Evolutionary conservation across 148 eudicot species (phyloP).

Genomic region (Amaranthus hypochondriacus): DNA sequence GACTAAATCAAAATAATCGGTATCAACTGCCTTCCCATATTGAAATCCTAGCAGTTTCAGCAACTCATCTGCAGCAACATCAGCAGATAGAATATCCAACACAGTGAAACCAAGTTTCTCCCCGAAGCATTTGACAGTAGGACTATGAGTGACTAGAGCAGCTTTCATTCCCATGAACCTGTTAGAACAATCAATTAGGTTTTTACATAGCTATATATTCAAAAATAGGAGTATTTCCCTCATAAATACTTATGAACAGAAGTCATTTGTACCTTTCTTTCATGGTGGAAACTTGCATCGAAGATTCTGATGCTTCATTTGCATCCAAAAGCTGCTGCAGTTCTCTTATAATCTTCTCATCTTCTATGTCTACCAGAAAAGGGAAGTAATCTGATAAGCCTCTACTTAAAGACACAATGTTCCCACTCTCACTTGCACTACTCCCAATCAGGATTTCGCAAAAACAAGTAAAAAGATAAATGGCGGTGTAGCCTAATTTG

Average conservation of each 20-base stretch:
- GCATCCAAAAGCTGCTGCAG: conserved; percentile 73
- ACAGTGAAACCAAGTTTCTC: conserved; percentile 58
- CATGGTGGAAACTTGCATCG: conserved; percentile 34
- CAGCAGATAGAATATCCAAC: conserved; percentile 28
- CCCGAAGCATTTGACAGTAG: conserved; percentile 46
- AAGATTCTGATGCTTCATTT: conserved; percentile 39
- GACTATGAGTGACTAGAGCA: conserved; percentile 52
- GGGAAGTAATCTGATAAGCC: neutral
- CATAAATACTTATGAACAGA: neutral
- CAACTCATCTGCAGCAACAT: conserved; percentile 38
- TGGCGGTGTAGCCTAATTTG: too few relatives aligned
- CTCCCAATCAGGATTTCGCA: neutral
- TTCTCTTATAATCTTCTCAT: conserved; percentile 56
- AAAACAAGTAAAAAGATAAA: too few relatives aligned
- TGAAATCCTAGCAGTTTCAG: conserved; percentile 81
- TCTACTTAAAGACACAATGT: neutral
- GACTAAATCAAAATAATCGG: conserved; percentile 57
- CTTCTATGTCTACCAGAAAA: conserved; percentile 50
- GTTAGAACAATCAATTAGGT: conserved; percentile 12
- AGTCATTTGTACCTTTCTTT: conserved; percentile 51
- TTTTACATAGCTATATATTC: conserved; percentile 1
- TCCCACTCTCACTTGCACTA: neutral
- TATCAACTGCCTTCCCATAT: conserved; percentile 53
- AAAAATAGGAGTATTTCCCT: neutral
- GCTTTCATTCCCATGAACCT: conserved; percentile 98